A percentile compares a stretch with the other conserved stretches of the same genome.
Evolutionary conservation across 2,329 filamentous ascomycete genomes (phyloP).

Genomic region (Dothidotthia symphoricarpi): DNA sequence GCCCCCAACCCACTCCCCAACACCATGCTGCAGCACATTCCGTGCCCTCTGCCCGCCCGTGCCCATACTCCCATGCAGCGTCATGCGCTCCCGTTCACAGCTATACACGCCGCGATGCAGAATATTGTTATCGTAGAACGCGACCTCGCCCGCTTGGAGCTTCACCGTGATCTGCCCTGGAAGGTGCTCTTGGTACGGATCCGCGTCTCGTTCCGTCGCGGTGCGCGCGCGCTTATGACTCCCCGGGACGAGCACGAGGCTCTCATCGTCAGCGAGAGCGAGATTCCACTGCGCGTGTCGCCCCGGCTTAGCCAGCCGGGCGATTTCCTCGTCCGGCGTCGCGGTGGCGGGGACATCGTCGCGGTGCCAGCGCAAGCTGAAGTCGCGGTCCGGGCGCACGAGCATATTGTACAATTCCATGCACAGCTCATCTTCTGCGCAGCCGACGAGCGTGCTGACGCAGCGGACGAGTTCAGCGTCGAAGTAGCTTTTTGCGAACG

Average conservation of each 20-base stretch:
- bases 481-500: conserved; percentile 73
- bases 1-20: conserved; percentile 63
- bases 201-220: conserved; percentile 64
- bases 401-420: conserved; percentile 90
- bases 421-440: conserved; percentile 59
- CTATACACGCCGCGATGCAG: conserved; percentile 70
- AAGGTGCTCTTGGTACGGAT: conserved; percentile 61
- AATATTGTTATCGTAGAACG: conserved; percentile 91
- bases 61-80: conserved; percentile 70
- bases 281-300: conserved; percentile 87
- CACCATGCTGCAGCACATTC: conserved; percentile 73
- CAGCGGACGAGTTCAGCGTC: conserved; percentile 61
- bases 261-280: conserved; percentile 69
- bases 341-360: conserved; percentile 75
- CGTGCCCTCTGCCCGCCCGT: conserved; percentile 61
- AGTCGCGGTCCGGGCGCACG: conserved; percentile 68
- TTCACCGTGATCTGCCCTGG: conserved; percentile 65
- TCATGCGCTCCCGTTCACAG: conserved; percentile 60
- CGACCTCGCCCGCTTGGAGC: conserved; percentile 71
- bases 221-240: conserved; percentile 72
- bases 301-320: conserved; percentile 59
- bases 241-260: conserved; percentile 73
- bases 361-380: conserved; percentile 78
- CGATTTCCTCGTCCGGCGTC: conserved; percentile 62
- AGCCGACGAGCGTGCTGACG: conserved; percentile 63